Base-by-base conservation (phyloP, 2,329 filamentous ascomycete species). In the Proliferodiscus dingleyae region DNA sequence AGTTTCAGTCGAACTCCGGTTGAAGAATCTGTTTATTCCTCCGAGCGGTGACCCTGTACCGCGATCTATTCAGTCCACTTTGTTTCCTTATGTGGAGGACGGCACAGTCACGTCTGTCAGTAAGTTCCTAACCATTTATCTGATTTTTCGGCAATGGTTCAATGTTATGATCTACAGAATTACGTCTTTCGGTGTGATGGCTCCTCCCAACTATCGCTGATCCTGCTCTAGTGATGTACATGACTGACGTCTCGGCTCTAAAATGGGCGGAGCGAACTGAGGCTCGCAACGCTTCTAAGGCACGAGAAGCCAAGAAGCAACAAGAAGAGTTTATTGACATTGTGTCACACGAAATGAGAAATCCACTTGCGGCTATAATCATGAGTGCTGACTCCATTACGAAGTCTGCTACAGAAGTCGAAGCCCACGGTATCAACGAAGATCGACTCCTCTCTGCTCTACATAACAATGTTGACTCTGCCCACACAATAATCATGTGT, bases 281-380 rank as follows among this genome's bases (percentile, higher is more conserved):
- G 39, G 58, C 71, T 67, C 47, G 77, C 71, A 60, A 73, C 74
- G 57, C 59, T 4, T 40, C 44, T 42, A 74, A 80, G 46, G 77
- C 77, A 1, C 71, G 79, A 22, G 75, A 78, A 58, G 77, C 76
- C 18, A 79, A 77, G 57, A 69, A 82, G 3, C 83, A 87, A 60
- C 87, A 91, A 61, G 85, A 90, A 57, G 85, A 86, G 53, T 90
- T 89, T 56, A 87, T 90, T 58, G 86, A 89, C 63, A 87, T 87
- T 67, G 77, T 77, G 1, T 80, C 78, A 9, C 83, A 87, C 60
- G 83, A 86, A 60, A 83, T 87, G 77, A 74, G 84, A 21, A 89
- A 89, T 55, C 85, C 85, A 1, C 68, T 89, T 21, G 82, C 77
- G 34, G 85, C 84, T 1, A 88, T 88, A 15, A 67, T 89, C 22